Base-by-base conservation (phyloP, 106 monocot genomes). In the Acorus calamus region DNA sequence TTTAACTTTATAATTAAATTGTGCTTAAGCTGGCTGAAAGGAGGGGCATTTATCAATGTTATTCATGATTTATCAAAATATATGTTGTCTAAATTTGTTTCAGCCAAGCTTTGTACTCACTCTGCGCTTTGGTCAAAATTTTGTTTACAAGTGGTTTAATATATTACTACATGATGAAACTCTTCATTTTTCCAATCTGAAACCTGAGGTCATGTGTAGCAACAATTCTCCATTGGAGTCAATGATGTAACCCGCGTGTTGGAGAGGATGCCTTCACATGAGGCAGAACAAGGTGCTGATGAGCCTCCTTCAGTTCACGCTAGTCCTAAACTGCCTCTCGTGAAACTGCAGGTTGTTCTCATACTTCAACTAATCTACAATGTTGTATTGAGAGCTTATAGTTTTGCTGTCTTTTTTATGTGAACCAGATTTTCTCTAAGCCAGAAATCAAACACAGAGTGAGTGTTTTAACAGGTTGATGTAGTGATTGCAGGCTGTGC, bases 181-280 rank as follows among this genome's bases (percentile, higher is more conserved):
- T 55, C 0, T 46, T 3, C 11, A n/a, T 5, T 66, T n/a, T 13
- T 9, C 7, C 46, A 47, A 4, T 46, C 28, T 28, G 28, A 28
- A 4, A 5, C 14, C 13, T 68, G 43, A 11, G 4, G 4, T 55
- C n/a, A 55, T 51, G 11, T 81, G 70, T 64, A 89, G 93, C 81
- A 79, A 77, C 93, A 89, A 60, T 94, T 94, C 68, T 81, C 86
- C 13, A 65, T 94, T 47, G 93, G 93, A 8, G 83, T 89, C 50
- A 94, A 89, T 68, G 93, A 94, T 47, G 89, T 89, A 6, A 89
- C 93, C 5, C 76, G 93, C 8, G 81, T 82, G 61, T 81, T 94
- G 7, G 93, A 94, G 79, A 81, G 93, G 69, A 94, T 94, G 93
- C 79, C 80, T 50, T 59, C 7, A 56, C 13, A 42, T 43, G 63